Conservation (phyloP, 2,329 filamentous ascomycete genomes). For the Chrysoporthe austroafricana region DNA sequence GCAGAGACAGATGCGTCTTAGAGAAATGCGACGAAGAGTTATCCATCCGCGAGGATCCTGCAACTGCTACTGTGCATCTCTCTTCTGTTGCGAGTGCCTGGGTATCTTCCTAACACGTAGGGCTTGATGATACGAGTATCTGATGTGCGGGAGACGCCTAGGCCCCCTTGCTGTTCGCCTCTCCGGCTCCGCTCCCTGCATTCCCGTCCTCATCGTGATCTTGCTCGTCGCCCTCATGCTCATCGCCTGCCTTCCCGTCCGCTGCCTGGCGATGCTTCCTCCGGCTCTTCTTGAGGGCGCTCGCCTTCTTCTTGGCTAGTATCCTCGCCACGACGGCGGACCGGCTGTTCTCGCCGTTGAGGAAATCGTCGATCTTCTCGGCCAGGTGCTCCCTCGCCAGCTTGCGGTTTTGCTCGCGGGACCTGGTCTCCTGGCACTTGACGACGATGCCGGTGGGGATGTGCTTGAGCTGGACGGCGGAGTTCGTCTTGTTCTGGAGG, state of each 20-base stretch:
- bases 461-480: slow-evolving; percentile 91
- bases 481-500: slow-evolving; percentile 90
- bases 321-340: slow-evolving; percentile 65
- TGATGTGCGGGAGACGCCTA: background rate
- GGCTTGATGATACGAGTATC: background rate
- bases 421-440: slow-evolving; percentile 91
- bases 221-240: slow-evolving; percentile 22
- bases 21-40: slow-evolving; percentile 32
- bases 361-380: slow-evolving; percentile 71
- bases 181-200: too few relatives aligned
- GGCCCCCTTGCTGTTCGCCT: background rate
- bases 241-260: slow-evolving; percentile 32
- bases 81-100: background rate
- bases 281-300: slow-evolving; percentile 78
- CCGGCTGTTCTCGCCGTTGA: slow-evolving; percentile 72
- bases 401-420: slow-evolving; percentile 83
- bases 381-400: slow-evolving; percentile 79
- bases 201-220: background rate
- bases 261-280: slow-evolving; percentile 69
- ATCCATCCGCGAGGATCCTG: slow-evolving; percentile 15
- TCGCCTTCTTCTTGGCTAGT: slow-evolving; percentile 72
- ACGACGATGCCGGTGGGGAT: slow-evolving; percentile 88
- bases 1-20: slow-evolving; percentile 33
- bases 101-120: too few relatives aligned
- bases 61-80: background rate